phyloP scores from a whole-genome alignment of 148 eudicot species.

The Fallopia convolvulus region DNA sequence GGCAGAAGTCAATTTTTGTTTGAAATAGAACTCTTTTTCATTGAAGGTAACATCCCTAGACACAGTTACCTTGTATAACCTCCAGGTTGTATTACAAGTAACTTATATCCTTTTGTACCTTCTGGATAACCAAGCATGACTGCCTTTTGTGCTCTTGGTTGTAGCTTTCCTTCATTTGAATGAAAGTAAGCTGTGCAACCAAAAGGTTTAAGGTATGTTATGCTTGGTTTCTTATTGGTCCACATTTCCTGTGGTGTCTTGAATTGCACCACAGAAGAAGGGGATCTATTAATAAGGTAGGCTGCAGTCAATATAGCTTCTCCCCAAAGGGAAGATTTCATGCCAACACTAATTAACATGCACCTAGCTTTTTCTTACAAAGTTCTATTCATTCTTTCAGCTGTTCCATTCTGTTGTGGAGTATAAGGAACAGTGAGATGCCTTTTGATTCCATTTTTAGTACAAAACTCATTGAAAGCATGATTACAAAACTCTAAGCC shows the following conservation, averaged over 20 bases:
- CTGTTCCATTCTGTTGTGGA: no score
- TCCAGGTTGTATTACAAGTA: neutral
- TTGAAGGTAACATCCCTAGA: no score
- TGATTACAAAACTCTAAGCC: neutral
- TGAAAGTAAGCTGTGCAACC: neutral
- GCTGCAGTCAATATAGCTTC: neutral
- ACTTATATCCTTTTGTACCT: neutral
- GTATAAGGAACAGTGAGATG: neutral
- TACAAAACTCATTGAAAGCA: neutral
- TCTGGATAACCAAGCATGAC: neutral
- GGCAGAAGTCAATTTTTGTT: no score
- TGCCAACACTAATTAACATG: neutral
- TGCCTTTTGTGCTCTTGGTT: neutral
- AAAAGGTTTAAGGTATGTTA: neutral
- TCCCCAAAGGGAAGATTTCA: neutral
- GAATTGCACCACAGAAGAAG: neutral
- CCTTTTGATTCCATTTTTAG: neutral
- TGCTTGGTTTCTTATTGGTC: no score
- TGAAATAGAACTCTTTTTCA: no score
- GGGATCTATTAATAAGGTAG: neutral
- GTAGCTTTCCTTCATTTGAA: neutral
- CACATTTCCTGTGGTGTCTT: neutral
- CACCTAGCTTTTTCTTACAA: neutral
- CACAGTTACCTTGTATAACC: no score
- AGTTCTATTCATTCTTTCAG: no score